Evolutionary conservation across 805 yeast species (phyloP), one percentile per base, ranked within the genome.

Genomic region (Yamadazyma laniorum): DNA sequence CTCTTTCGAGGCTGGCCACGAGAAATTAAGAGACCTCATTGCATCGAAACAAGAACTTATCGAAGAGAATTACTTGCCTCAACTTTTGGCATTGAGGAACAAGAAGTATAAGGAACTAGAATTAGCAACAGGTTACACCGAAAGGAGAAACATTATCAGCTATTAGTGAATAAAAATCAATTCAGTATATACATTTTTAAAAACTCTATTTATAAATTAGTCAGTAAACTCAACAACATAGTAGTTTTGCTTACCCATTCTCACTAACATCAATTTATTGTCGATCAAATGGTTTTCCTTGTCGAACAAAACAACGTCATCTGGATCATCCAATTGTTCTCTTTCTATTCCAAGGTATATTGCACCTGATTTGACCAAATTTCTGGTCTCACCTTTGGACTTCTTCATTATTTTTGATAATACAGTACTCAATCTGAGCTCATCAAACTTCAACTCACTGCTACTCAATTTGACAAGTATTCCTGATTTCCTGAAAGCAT

Each of bases 201-300:
- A n/a, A n/a, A n/a, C 13, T 21, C 25, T 37, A 32, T 31, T 23
- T 25, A 29, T 18, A 29, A n/a, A 31, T 26, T 22, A 22, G 18
- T 32, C 41, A 17, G 33, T 27, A 29, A 70, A 57, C 42, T 76
- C 74, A n/a, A 79, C 72, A 17, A 82, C 75, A 52, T 70, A 66
- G 52, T 80, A 81, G 43, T 76, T 76, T 32, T 74, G 77, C 55
- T 90, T 91, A 2, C 97, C 98, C 6, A 80, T 59, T 49, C 95
- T 72, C 14, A 90, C 55, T 26, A 88, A 59, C 42, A 91, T 61
- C 26, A 89, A 61, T 40, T 70, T 71, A 9, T 63, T 77, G 25
- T 78, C 90, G 4, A 85, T 67, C 39, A 85, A 58, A 42, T 74
- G 75, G 35, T 58, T 48, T 2, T 68, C 71, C 7, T 61, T 62